A percentile compares a stretch with the other conserved stretches of the same genome.
Conservation (phyloP, 2,329 filamentous ascomycete species). For the Aspergillus cejpii region DNA sequence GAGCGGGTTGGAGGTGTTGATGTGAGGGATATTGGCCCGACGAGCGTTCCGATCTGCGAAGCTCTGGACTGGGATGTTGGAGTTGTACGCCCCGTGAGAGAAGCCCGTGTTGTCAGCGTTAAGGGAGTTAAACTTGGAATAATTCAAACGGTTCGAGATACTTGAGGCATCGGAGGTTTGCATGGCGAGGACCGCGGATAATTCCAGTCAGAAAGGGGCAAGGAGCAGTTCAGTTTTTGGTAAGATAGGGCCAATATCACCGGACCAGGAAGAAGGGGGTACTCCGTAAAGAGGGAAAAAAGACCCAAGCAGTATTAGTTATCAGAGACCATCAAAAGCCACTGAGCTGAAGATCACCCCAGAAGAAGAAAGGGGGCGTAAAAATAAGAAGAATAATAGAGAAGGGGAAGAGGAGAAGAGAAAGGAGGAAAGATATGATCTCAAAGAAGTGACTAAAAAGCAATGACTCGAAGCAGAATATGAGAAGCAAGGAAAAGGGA, state of each 20-base stretch:
- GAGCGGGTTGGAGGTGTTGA: slow-evolving; percentile 70
- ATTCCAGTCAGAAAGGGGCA: slow-evolving; percentile 67
- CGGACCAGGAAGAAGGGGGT: slow-evolving; percentile 9
- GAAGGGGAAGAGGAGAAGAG: slow-evolving; percentile 6
- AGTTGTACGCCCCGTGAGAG: slow-evolving; percentile 85
- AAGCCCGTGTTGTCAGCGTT: slow-evolving; percentile 72
- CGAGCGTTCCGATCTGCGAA: slow-evolving; percentile 84
- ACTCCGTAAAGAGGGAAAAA: slow-evolving; percentile 10
- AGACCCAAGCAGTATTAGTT: slow-evolving; percentile 13
- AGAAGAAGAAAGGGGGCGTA: slow-evolving; percentile 14
- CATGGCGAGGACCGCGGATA: slow-evolving; percentile 74
- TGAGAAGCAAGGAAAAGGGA: slow-evolving; percentile 11
- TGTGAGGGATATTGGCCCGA: slow-evolving; percentile 75
- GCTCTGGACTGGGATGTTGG: slow-evolving; percentile 62
- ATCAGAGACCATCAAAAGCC: slow-evolving; percentile 14
- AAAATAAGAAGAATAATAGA: too few relatives aligned
- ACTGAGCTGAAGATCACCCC: slow-evolving; percentile 14
- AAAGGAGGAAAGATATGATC: slow-evolving; percentile 12
- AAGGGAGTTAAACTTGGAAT: slow-evolving; percentile 70
- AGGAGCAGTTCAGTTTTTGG: slow-evolving; percentile 49
- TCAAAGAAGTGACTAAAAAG: slow-evolving; percentile 13
- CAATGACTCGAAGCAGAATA: slow-evolving; percentile 6
- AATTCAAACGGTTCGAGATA: slow-evolving; percentile 58
- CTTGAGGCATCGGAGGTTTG: slow-evolving; percentile 68
- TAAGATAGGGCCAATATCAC: slow-evolving; percentile 16